Evolutionary conservation across 2,329 filamentous ascomycete genomes (phyloP).

Genomic region (Ceratocystis destructans): DNA sequence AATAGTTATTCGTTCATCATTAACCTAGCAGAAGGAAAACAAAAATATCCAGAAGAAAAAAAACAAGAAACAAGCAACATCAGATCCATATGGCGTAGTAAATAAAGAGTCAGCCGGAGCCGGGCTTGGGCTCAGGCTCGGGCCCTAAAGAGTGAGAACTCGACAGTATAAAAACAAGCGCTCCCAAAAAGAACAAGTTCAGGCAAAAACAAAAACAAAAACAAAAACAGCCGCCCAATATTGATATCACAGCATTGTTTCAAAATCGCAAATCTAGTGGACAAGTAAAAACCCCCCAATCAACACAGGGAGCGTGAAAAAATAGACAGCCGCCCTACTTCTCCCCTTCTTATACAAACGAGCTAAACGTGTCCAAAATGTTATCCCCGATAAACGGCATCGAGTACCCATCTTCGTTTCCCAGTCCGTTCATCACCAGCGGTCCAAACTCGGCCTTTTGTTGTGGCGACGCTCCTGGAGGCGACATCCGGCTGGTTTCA

Average conservation of each 20-base stretch:
- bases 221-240: neutral
- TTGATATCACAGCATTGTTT: neutral
- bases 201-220: neutral
- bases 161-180: neutral
- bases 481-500: neutral
- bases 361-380: neutral
- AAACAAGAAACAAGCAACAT: neutral
- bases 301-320: neutral
- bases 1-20: neutral
- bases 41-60: neutral
- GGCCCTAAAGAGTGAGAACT: neutral
- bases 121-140: no score
- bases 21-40: neutral
- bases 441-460: neutral
- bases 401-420: neutral
- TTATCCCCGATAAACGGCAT: conserved; percentile 1
- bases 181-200: neutral
- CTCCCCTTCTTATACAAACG: neutral
- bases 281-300: neutral
- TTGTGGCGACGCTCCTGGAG: neutral
- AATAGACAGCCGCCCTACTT: neutral
- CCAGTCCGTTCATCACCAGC: neutral
- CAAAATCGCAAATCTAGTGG: neutral
- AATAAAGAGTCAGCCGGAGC: no score
- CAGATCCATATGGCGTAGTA: neutral